Conservation (phyloP, 2,329 filamentous ascomycete species). For the Paecilomyces formosus region DNA sequence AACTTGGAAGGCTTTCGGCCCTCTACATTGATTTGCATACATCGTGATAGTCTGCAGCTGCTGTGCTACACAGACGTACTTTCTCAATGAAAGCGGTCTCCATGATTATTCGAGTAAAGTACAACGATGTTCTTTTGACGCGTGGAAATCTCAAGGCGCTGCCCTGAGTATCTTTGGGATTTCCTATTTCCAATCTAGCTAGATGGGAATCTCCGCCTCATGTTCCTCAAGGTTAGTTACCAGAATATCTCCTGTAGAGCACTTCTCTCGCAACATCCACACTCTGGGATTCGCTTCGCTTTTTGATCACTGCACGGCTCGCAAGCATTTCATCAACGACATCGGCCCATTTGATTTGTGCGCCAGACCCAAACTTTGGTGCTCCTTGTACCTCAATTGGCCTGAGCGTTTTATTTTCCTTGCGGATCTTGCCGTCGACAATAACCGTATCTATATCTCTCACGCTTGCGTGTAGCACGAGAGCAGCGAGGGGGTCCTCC, state of each 20-base stretch:
- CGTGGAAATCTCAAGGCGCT: too few relatives aligned
- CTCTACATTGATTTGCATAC: too few relatives aligned
- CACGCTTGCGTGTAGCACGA: slow-evolving; percentile 44
- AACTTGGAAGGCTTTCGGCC: too few relatives aligned
- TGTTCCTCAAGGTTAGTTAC: background rate
- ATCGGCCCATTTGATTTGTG: background rate
- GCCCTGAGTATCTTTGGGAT: too few relatives aligned
- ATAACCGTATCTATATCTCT: slow-evolving; percentile 39
- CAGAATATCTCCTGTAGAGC: background rate
- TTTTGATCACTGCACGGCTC: background rate
- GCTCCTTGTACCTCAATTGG: background rate
- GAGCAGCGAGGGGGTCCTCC: slow-evolving; percentile 48
- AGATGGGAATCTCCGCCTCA: too few relatives aligned
- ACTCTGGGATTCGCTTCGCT: background rate
- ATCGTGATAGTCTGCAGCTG: too few relatives aligned
- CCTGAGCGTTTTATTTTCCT: slow-evolving; percentile 17
- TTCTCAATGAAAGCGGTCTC: too few relatives aligned
- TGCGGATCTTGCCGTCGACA: slow-evolving; percentile 36
- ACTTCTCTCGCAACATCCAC: background rate
- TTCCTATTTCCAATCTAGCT: too few relatives aligned
- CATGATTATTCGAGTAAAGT: too few relatives aligned
- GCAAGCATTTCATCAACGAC: background rate
- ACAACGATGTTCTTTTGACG: too few relatives aligned
- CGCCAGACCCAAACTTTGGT: background rate
- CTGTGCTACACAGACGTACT: too few relatives aligned